phyloP scores from a whole-genome alignment of 2,329 filamentous ascomycete genomes.

The Talaromyces sp. region DNA sequence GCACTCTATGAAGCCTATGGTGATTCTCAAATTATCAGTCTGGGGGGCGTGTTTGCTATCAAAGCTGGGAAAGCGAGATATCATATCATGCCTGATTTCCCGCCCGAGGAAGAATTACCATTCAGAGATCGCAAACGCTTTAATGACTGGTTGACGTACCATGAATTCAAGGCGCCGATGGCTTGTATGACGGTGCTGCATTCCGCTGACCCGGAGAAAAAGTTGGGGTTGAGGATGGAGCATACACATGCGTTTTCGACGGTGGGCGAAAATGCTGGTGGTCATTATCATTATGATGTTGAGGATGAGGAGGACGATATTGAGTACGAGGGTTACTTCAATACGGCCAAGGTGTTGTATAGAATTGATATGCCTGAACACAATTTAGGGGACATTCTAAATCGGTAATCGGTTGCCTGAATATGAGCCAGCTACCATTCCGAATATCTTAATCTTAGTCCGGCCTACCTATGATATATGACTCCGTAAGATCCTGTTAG shows the following conservation, averaged over 20 bases:
- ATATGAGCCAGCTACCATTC: neutral
- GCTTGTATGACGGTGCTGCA: constrained; percentile 44
- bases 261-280: constrained; percentile 33
- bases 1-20: neutral
- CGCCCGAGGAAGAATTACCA: neutral
- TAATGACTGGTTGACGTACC: constrained; percentile 48
- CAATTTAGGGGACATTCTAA: neutral
- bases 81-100: constrained; percentile 1
- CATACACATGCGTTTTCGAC: constrained; percentile 48
- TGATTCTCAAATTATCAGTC: neutral
- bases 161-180: constrained; percentile 36
- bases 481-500: neutral
- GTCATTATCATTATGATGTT: constrained; percentile 47
- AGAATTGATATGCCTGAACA: constrained; percentile 33
- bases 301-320: constrained; percentile 32
- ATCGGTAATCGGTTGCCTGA: neutral
- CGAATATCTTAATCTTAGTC: neutral
- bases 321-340: constrained; percentile 49
- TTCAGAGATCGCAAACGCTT: constrained; percentile 26
- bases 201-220: constrained; percentile 38
- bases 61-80: neutral
- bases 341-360: constrained; percentile 41
- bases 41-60: neutral
- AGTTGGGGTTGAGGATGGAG: constrained; percentile 43
- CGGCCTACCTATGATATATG: neutral